Base-by-base conservation (phyloP, 345 rosid species). In the Euphorbia pulcherrima region DNA sequence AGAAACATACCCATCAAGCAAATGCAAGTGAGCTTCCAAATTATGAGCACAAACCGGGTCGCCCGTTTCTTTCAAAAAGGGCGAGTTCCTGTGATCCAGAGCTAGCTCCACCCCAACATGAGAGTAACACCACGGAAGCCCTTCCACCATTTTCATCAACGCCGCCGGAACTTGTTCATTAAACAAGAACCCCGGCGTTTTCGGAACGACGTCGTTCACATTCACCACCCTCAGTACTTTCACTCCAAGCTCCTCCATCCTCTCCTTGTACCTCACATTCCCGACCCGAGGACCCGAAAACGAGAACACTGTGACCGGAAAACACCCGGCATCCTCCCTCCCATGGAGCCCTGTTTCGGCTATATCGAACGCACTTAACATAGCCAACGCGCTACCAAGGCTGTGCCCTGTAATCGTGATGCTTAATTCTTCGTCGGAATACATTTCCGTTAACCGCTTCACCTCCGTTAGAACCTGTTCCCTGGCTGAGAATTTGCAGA, bases 331-430 rank as follows among this genome's bases (percentile, higher is more conserved):
- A 4, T 72, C 85, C 16, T 29, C 41, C 70, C 48, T 69, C 76
- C 74, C 64, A 6, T 88, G 83, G 18, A 90, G 18, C 2, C 90
- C 83, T 12, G 90, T 82, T 76, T 90, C 93, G 14, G 73, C 92
- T 0, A 92, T 72, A 39, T 90, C 97, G 65, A 83, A 90, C 18
- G 96, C 96, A 63, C 91, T 90, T 5, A 92, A 58, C 13, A 90
- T 67, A 3, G 93, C 98, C 65, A 90, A 35, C 27, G 98, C 97
- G 16, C 88, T 78, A 18, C 98, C 98, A 3, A 90, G 64, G 23
- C 98, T 92, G 67, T 92, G 98, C 0, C 98, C 98, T 0, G 96
- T 84, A 13, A 90, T 68, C 0, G 96, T 90, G 28, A 92, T 83
- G 83, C 97, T 92, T 1, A 86, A 10, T 33, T 86, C 91, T 12